phyloP scores from a whole-genome alignment of 2,329 filamentous ascomycete species.

The Aureobasidium leucospermi region DNA sequence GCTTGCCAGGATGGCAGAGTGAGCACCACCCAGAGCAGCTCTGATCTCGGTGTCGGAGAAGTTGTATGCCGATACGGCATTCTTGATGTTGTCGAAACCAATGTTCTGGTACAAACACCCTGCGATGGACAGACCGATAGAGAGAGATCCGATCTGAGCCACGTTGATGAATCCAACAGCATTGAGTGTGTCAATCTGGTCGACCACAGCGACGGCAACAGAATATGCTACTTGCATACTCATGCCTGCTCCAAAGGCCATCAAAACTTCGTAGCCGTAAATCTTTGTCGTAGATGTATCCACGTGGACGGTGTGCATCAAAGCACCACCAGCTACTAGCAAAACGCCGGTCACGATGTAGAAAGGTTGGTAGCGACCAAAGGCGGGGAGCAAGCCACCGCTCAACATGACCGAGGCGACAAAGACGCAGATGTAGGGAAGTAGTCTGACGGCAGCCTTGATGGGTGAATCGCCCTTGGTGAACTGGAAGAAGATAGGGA shows the following conservation, averaged over 20 bases:
- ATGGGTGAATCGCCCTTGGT: constrained; percentile 36
- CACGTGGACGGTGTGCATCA: constrained; percentile 25
- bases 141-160: background rate
- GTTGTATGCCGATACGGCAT: background rate
- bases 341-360: constrained; percentile 33
- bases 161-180: background rate
- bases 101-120: background rate
- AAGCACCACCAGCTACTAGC: constrained; percentile 28
- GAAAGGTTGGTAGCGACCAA: constrained; percentile 36
- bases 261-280: constrained; percentile 21
- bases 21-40: background rate
- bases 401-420: background rate
- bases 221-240: constrained; percentile 19
- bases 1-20: background rate
- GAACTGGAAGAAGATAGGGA: constrained; percentile 43
- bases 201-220: constrained; percentile 14
- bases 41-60: background rate
- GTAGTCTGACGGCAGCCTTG: constrained; percentile 33
- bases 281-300: constrained; percentile 18
- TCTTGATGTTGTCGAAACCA: background rate
- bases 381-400: constrained; percentile 28
- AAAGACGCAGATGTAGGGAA: constrained; percentile 32
- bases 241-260: constrained; percentile 19
- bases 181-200: background rate
- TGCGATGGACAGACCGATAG: background rate